phyloP scores from a whole-genome alignment of 805 yeast species.

The Blastobotrys americana region DNA sequence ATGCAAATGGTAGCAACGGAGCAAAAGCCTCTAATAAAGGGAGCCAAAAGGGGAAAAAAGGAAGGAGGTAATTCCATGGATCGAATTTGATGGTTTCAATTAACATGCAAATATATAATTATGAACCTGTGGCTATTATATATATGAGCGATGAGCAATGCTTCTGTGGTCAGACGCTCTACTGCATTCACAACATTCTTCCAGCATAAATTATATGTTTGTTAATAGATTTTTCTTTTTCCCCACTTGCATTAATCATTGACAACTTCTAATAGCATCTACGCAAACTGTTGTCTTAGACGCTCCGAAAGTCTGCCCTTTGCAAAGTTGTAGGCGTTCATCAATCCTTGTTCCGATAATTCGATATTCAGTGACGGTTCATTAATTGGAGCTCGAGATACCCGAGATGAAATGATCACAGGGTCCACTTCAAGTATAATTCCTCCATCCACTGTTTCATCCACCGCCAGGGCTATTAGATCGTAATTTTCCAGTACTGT shows the following conservation, averaged over 20 bases:
- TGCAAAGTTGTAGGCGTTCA: slow-evolving; percentile 84
- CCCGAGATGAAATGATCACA: slow-evolving; percentile 78
- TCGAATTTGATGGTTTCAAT: slow-evolving; percentile 2
- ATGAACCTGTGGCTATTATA: too few relatives aligned
- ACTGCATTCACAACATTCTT: too few relatives aligned
- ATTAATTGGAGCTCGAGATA: slow-evolving; percentile 74
- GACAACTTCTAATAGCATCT: too few relatives aligned
- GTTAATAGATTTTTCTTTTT: too few relatives aligned
- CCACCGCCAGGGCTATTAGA: slow-evolving; percentile 75
- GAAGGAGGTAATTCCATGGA: too few relatives aligned
- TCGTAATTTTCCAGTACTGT: slow-evolving; percentile 79
- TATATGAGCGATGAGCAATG: too few relatives aligned
- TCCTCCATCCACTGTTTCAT: slow-evolving; percentile 92
- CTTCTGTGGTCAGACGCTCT: too few relatives aligned
- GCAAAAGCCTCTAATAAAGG: slow-evolving; percentile 20
- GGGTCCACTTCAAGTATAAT: slow-evolving; percentile 86
- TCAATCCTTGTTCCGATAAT: slow-evolving; percentile 41
- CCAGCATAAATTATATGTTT: too few relatives aligned
- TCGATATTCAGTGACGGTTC: slow-evolving; percentile 45
- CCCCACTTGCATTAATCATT: too few relatives aligned
- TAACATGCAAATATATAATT: slow-evolving; percentile 6
- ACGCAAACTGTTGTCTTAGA: slow-evolving; percentile 41
- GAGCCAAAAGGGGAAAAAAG: slow-evolving; percentile 8
- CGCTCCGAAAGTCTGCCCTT: slow-evolving; percentile 58
- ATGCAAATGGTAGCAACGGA: slow-evolving; percentile 19